These are phyloP conservation scores for Cystobasidium slooffiae DNA, from an alignment of 1,284 basidiomycete species.

Conservation along the genomic window DNA sequence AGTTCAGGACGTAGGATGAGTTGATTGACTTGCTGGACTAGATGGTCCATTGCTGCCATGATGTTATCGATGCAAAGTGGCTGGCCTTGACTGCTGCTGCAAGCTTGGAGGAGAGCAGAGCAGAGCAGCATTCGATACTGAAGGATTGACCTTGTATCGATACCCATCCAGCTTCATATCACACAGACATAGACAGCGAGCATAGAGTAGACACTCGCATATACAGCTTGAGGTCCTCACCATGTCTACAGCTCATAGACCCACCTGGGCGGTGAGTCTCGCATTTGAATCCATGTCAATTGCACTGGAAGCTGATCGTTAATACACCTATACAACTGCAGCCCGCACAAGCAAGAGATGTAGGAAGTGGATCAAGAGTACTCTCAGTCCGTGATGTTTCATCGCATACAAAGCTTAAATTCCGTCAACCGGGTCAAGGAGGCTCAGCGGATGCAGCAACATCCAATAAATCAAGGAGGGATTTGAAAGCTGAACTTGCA, in stretches of 20 bases:
- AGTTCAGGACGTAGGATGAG: constrained; percentile 65
- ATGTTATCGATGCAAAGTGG: background rate
- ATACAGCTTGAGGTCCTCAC: background rate
- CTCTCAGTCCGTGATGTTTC: constrained; percentile 89
- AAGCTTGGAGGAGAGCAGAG: constrained; percentile 9
- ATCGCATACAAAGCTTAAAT: constrained; percentile 92
- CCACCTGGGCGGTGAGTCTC: constrained; percentile 33
- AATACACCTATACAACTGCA: too few relatives aligned
- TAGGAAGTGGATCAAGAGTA: constrained; percentile 77
- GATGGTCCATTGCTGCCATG: constrained; percentile 28
- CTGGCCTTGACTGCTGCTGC: background rate
- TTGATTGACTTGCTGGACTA: constrained; percentile 13
- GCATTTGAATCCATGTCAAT: background rate
- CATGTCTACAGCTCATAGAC: constrained; percentile 31
- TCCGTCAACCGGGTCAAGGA: constrained; percentile 65
- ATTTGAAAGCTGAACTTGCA: constrained; percentile 79
- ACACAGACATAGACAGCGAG: background rate
- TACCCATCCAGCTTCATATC: background rate
- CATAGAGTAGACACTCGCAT: background rate
- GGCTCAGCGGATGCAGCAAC: constrained; percentile 1
- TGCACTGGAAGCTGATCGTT: too few relatives aligned
- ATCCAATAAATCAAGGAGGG: constrained; percentile 68
- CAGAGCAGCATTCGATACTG: background rate
- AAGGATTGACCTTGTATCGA: background rate
- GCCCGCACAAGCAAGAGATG: constrained; percentile 67